Evolutionary conservation across 23 red algal genomes (phyloP), one percentile per base, ranked within the genome.

Genomic region (Gracilaria gracilis): DNA sequence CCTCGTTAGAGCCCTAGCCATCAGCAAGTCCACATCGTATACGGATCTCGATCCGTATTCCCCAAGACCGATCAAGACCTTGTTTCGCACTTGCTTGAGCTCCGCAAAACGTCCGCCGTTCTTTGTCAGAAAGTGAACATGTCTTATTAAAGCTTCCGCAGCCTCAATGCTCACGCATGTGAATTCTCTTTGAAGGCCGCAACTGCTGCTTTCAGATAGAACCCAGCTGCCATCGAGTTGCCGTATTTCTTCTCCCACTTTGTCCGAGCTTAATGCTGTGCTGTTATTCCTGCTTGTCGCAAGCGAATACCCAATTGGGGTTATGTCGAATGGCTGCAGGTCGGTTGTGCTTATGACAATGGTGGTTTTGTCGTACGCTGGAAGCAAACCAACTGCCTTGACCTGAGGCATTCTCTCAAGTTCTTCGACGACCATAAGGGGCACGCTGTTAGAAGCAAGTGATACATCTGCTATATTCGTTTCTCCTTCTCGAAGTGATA

Each of bases 311-410:
- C 42, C 44, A 42, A 67, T 42, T 21, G 84, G 49, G 33, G 84
- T 87, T 20, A 87, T 87, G 50, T 87, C 84, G 54, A 87, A 74
- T 37, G 84, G 84, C 29, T 87, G 84, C 27, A 73, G 5, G 61
- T 87, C 84, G 23, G 20, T 87, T 35, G 84, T 76, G 25, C 62
- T 54, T 47, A 87, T 67, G 3, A 87, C 84, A 27, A 71, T 42
- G 66, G 31, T 61, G 32, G 84, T 87, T 61, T 87, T 87, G n/a
- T 76, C 84, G 38, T 33, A 73, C 9, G 84, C 64, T 16, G 69
- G 84, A 14, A 87, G 84, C 27, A 87, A 36, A 19, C 84, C 84
- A 6, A 71, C 53, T 49, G 84, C 51, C 34, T 37, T 19, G 11
- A 87, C 84, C 50, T 87, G 66, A 37, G 84, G 46, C 23, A 87